Conservation (phyloP, 768 basidiomycete species). For the Boletus subcaerulescens region DNA sequence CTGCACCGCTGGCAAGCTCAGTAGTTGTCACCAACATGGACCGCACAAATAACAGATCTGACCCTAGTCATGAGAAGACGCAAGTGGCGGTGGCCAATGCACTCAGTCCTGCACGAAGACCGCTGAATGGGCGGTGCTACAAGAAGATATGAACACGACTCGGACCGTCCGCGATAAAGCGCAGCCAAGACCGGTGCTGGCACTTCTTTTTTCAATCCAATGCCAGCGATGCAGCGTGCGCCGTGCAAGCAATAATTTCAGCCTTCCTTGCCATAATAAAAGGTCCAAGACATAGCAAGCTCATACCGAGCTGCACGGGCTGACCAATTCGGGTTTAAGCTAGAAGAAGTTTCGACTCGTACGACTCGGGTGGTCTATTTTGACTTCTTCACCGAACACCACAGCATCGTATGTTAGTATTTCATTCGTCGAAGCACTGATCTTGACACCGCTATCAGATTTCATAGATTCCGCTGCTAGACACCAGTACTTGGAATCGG, state of each 20-base stretch:
- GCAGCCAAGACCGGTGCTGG: conserved; percentile 19
- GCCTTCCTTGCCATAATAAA: conserved; percentile 6
- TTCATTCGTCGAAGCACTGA: background rate
- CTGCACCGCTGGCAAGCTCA: background rate
- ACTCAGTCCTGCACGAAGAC: background rate
- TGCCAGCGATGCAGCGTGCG: conserved; percentile 6
- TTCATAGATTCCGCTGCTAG: background rate
- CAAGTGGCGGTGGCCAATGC: background rate
- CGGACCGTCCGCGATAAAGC: conserved; percentile 2
- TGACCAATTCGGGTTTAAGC: background rate
- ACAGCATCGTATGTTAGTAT: conserved; percentile 6
- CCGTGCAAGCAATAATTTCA: conserved; percentile 7
- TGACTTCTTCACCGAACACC: conserved; percentile 8
- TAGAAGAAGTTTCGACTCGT: conserved; percentile 9
- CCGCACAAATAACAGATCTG: background rate
- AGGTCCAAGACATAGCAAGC: conserved; percentile 10
- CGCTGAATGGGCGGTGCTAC: conserved; percentile 16
- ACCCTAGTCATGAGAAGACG: background rate
- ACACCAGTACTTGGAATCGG: background rate
- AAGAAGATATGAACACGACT: conserved; percentile 8
- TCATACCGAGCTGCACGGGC: background rate
- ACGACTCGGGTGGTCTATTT: conserved; percentile 3
- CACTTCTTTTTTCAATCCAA: conserved; percentile 19
- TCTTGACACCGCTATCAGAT: conserved; percentile 11
- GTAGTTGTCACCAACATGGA: background rate